phyloP scores from a whole-genome alignment of 192 early-diverging fungal genomes.

The Linnemannia hyalina region DNA sequence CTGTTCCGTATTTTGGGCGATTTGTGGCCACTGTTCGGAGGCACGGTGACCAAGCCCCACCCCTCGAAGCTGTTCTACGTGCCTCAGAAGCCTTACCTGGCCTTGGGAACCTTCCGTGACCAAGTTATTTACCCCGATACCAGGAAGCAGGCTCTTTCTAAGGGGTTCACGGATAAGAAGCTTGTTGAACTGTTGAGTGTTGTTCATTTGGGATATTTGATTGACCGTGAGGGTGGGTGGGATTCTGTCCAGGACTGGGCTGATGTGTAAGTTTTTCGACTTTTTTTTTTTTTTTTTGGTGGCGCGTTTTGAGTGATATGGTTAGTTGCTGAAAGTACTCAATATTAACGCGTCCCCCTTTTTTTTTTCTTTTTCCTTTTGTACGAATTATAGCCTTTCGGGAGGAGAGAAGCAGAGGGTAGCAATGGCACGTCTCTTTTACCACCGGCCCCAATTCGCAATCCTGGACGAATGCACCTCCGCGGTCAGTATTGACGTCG shows the following conservation, averaged over 20 bases:
- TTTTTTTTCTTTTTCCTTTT: neutral
- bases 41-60: slow-evolving; percentile 67
- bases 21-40: slow-evolving; percentile 75
- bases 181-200: slow-evolving; percentile 74
- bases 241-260: slow-evolving; percentile 83
- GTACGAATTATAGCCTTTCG: slow-evolving; percentile 59
- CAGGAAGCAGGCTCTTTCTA: slow-evolving; percentile 67
- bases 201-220: slow-evolving; percentile 78
- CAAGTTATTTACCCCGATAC: slow-evolving; percentile 91
- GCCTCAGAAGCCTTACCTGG: slow-evolving; percentile 89
- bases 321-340: neutral
- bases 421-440: slow-evolving; percentile 89
- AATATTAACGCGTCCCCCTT: neutral
- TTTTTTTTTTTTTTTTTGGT: neutral
- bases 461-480: slow-evolving; percentile 86
- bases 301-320: too few relatives aligned
- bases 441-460: slow-evolving; percentile 84
- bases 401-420: slow-evolving; percentile 86
- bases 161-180: slow-evolving; percentile 74
- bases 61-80: slow-evolving; percentile 84
- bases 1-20: slow-evolving; percentile 76
- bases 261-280: slow-evolving; percentile 67
- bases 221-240: slow-evolving; percentile 80
- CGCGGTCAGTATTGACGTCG: slow-evolving; percentile 85
- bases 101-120: slow-evolving; percentile 84